A percentile compares a stretch with the other conserved stretches of the same genome.
These are phyloP conservation scores for Lactarius deliciosus DNA, from an alignment of 768 basidiomycete species.

Conservation along the genomic window DNA sequence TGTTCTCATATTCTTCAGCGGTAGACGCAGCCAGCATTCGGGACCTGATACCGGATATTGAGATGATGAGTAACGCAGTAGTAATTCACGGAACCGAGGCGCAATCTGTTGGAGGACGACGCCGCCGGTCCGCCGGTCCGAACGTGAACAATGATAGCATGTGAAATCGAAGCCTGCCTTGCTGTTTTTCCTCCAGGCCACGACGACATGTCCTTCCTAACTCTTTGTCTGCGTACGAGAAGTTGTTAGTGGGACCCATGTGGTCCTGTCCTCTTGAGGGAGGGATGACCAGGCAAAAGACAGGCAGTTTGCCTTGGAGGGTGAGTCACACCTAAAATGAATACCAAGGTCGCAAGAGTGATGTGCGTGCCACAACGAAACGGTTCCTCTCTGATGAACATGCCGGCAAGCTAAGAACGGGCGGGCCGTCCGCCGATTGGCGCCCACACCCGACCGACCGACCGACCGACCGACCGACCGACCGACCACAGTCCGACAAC, in stretches of 20 bases:
- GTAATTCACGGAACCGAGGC: neutral
- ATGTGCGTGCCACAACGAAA: constrained; percentile 10
- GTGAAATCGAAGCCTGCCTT: constrained; percentile 2
- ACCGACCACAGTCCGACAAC: neutral
- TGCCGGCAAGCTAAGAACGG: neutral
- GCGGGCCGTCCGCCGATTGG: neutral
- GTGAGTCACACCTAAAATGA: neutral
- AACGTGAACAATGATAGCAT: neutral
- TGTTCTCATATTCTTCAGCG: neutral
- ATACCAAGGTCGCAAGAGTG: neutral
- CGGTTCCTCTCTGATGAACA: neutral
- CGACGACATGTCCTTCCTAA: neutral
- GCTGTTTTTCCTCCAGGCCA: neutral
- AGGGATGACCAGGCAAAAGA: neutral
- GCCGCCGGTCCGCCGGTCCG: constrained; percentile 2
- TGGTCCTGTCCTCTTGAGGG: neutral
- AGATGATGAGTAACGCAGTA: neutral
- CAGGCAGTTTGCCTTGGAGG: neutral
- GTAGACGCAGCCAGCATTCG: neutral
- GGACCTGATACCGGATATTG: constrained; percentile 2
- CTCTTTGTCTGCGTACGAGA: neutral
- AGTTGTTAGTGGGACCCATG: neutral
- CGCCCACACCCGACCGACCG: neutral
- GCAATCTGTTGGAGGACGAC: neutral
- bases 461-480: neutral